These are phyloP conservation scores for Pseudopyricularia cyperi DNA, from an alignment of 2,329 filamentous ascomycete genomes.

Conservation along the genomic window DNA sequence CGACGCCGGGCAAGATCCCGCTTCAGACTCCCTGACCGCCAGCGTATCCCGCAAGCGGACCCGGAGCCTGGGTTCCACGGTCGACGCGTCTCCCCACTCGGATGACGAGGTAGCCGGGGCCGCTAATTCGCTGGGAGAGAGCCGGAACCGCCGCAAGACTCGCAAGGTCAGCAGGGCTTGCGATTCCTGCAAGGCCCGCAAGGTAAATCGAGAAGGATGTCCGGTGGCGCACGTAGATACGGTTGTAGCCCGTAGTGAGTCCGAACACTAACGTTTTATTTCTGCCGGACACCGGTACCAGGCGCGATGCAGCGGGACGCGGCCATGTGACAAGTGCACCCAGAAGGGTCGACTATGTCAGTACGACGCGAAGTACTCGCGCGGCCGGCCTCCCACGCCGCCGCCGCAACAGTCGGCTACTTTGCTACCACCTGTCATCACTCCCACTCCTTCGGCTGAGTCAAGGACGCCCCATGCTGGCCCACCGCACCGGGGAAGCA, in stretches of 20 bases:
- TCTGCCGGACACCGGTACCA: neutral
- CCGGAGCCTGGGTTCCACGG: neutral
- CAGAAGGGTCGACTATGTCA: neutral
- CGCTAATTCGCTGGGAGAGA: neutral
- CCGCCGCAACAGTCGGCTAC: neutral
- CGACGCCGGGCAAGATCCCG: neutral
- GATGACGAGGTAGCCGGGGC: neutral
- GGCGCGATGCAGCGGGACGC: neutral
- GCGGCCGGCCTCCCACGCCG: neutral
- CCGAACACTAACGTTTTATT: no score
- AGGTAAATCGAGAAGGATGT: neutral
- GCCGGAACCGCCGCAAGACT: neutral
- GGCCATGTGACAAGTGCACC: neutral
- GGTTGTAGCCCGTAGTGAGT: no score
- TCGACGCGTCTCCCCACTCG: neutral
- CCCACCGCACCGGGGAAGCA: neutral
- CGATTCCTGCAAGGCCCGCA: conserved; percentile 1
- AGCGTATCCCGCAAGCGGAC: neutral
- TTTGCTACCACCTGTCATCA: neutral
- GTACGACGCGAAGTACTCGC: neutral
- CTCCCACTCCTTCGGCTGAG: neutral
- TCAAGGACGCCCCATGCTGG: neutral
- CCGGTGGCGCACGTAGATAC: no score
- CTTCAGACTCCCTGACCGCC: neutral
- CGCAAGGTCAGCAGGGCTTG: conserved; percentile 1